Percentiles rank a stretch among this genome's conserved stretches.
These are phyloP conservation scores for Spizellomyces sp. DNA, from an alignment of 192 early-diverging fungal genomes.

Conservation along the genomic window DNA sequence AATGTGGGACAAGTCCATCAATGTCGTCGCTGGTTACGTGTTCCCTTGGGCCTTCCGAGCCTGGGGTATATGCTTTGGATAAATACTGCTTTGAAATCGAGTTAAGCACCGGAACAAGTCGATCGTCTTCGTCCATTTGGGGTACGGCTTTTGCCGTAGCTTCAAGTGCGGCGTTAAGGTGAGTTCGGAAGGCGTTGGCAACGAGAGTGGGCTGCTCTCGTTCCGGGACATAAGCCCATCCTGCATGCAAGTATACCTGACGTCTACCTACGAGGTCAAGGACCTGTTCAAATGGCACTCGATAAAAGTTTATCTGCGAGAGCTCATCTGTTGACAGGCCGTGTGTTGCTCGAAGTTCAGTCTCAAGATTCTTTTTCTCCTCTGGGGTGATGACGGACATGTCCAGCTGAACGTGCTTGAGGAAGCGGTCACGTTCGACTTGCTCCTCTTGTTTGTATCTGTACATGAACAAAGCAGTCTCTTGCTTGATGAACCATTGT, in stretches of 20 bases:
- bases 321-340: conserved; percentile 26
- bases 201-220: conserved; percentile 72
- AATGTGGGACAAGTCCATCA: conserved; percentile 66
- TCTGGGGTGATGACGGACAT: conserved; percentile 12
- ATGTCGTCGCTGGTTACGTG: conserved; percentile 61
- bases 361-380: conserved; percentile 4
- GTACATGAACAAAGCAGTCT: conserved; percentile 48
- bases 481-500: conserved; percentile 49
- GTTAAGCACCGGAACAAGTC: conserved; percentile 82
- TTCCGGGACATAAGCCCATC: conserved; percentile 64
- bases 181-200: conserved; percentile 72
- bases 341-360: conserved; percentile 17
- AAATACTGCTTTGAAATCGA: conserved; percentile 84
- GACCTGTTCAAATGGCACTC: conserved; percentile 49
- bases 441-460: conserved; percentile 50
- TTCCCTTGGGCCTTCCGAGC: background rate
- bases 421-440: conserved; percentile 55
- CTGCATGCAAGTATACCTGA: conserved; percentile 38
- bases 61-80: conserved; percentile 62
- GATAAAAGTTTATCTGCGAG: conserved; percentile 37
- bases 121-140: conserved; percentile 89
- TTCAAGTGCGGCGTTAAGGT: conserved; percentile 59
- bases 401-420: conserved; percentile 41
- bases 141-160: conserved; percentile 77
- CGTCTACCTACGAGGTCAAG: conserved; percentile 39